Base-by-base conservation (phyloP, 371 early-diverging fungal species). In the Haplosporangium sp. region DNA sequence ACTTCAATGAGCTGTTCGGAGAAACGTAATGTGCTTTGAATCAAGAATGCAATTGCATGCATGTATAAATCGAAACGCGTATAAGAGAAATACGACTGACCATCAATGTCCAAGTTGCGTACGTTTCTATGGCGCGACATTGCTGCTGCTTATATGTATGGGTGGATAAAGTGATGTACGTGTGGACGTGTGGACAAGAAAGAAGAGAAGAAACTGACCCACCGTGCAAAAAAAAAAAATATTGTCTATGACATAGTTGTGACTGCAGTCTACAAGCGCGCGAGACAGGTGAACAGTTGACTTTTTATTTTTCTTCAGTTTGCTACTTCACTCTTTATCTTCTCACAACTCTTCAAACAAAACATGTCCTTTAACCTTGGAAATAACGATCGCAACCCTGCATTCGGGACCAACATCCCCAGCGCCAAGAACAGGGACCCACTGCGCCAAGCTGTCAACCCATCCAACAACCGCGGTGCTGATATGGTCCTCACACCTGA, bases 111-210 rank as follows among this genome's bases (percentile, higher is more conserved):
- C 41, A 94, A 60, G 70, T 92, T 92, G 69, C 92, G 83, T 54
- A 94, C 84, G 58, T 83, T 86, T 72, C 94, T 85, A 68, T 94
- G 94, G 62, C 94, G 85, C 23, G 93, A 91, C 94, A 93, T 93
- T 57, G 14, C 76, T 57, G 37, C 46, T 37, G 5, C 0, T 48
- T 51, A n/a, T 46, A 14, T 55, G 47, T 37, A 10, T 46, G 20
- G 10, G 21, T 16, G 41, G 37, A 18, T 29, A 4, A 18, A 11
- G 53, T 47, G 50, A 20, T 41, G 16, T 38, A 18, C 20, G 38
- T 21, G 6, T 21, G 45, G 21, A 9, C 23, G 41, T 18, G 40
- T 42, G 38, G 47, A 23, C 8, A 43, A 38, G 38, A 45, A 16
- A 50, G 50, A 20, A 57, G 58, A 52, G 48, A 59, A 23, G 37